A percentile compares a stretch with the other conserved stretches of the same genome.
These are phyloP conservation scores for Neophaeococcomyces mojaviensis DNA, from an alignment of 2,329 filamentous ascomycete genomes.

Conservation along the genomic window DNA sequence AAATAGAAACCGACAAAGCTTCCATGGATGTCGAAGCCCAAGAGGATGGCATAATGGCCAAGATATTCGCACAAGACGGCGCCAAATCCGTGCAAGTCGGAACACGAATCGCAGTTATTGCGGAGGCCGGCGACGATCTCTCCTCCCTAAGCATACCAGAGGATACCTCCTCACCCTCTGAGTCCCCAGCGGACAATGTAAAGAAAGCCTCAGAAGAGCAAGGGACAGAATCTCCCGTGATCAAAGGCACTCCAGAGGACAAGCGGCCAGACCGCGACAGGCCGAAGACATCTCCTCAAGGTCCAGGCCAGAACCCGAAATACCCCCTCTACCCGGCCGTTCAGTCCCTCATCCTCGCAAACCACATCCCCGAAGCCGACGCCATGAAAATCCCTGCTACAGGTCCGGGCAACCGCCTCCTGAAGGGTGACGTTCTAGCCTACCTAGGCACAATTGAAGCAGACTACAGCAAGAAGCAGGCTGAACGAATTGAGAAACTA, in stretches of 20 bases:
- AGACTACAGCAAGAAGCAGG: constrained; percentile 63
- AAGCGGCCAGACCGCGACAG: constrained; percentile 18
- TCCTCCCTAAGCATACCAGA: constrained; percentile 65
- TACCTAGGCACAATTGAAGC: constrained; percentile 72
- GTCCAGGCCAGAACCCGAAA: constrained; percentile 34
- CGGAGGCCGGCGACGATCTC: constrained; percentile 74
- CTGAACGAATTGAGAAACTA: constrained; percentile 64
- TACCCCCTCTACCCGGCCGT: constrained; percentile 66
- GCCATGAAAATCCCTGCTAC: constrained; percentile 76
- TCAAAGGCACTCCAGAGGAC: constrained; percentile 14
- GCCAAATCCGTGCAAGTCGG: constrained; percentile 72
- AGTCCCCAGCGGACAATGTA: constrained; percentile 19
- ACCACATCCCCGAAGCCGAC: constrained; percentile 68
- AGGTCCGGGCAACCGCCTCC: constrained; percentile 76
- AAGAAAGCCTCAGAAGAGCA: constrained; percentile 24
- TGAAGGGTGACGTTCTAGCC: constrained; percentile 93
- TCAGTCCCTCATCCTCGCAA: constrained; percentile 67
- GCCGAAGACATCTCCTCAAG: constrained; percentile 16
- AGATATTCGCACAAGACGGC: constrained; percentile 66
- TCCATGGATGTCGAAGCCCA: constrained; percentile 93
- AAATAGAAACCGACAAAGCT: constrained; percentile 91
- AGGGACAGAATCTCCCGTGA: constrained; percentile 7
- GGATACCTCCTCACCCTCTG: constrained; percentile 44
- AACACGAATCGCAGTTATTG: constrained; percentile 71
- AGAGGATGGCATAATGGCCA: constrained; percentile 78